Percentiles rank a stretch among this genome's conserved stretches.
Evolutionary conservation across 805 yeast genomes (phyloP).

Genomic region (Wickerhamomyces canadensis): DNA sequence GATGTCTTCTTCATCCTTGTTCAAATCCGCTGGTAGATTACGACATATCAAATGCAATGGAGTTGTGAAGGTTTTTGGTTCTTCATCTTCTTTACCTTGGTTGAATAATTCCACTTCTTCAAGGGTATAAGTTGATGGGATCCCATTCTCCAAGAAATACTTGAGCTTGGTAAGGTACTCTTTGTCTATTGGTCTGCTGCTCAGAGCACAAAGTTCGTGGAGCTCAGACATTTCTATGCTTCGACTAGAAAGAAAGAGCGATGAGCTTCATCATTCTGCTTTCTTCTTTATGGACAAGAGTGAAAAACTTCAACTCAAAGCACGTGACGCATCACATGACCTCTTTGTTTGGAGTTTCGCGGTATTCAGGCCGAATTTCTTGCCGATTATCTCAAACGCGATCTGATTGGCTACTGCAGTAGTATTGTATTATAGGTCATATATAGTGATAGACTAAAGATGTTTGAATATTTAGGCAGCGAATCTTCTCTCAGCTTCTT

Average conservation of each 20-base stretch:
- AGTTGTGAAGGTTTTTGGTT: conserved; percentile 54
- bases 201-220: conserved; percentile 56
- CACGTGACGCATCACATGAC: too few relatives aligned
- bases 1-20: conserved; percentile 37
- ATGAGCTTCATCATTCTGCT: too few relatives aligned
- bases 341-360: too few relatives aligned
- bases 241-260: too few relatives aligned
- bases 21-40: conserved; percentile 37
- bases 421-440: too few relatives aligned
- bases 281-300: too few relatives aligned
- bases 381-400: too few relatives aligned
- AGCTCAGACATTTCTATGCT: conserved; percentile 59
- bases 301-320: too few relatives aligned
- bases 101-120: conserved; percentile 67
- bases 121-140: conserved; percentile 77
- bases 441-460: too few relatives aligned
- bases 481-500: conserved; percentile 76
- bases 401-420: not conserved
- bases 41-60: conserved; percentile 70
- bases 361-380: too few relatives aligned
- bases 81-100: conserved; percentile 34
- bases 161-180: conserved; percentile 40
- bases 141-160: conserved; percentile 50
- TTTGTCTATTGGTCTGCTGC: conserved; percentile 44
- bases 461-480: conserved; percentile 24